phyloP scores from a whole-genome alignment of 345 rosid species.

The Gynandropsis gynandra region DNA sequence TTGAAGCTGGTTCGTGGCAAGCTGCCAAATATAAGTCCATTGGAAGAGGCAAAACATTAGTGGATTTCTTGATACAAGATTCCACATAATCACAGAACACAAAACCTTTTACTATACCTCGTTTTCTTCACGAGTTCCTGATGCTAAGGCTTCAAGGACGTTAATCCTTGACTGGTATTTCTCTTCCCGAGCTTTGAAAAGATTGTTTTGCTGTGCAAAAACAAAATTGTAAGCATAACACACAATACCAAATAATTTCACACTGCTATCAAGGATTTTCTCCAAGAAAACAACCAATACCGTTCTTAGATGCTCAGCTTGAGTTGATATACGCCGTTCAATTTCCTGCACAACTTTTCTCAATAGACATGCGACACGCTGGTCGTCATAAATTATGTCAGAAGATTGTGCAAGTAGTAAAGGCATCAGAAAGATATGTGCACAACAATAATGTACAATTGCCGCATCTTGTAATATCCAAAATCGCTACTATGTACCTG shows the following conservation, averaged over 20 bases:
- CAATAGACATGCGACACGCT: slow-evolving; percentile 79
- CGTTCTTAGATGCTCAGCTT: slow-evolving; percentile 87
- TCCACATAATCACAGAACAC: neutral
- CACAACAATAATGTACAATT: neutral
- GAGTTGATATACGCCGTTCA: slow-evolving; percentile 93
- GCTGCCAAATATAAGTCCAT: slow-evolving; percentile 32
- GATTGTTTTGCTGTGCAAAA: slow-evolving; percentile 74
- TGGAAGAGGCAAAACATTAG: slow-evolving; percentile 16
- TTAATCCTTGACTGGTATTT: slow-evolving; percentile 73
- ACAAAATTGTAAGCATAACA: slow-evolving; percentile 14
- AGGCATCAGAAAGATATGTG: neutral
- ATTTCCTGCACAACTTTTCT: slow-evolving; percentile 94
- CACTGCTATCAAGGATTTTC: neutral
- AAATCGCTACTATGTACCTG: slow-evolving; percentile 57
- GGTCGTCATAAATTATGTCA: slow-evolving; percentile 27
- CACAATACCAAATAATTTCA: slow-evolving; percentile 7
- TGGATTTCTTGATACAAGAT: slow-evolving; percentile 15
- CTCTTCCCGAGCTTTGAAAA: slow-evolving; percentile 83
- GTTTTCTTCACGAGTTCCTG: slow-evolving; percentile 53
- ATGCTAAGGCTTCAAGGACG: slow-evolving; percentile 88
- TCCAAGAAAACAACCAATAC: slow-evolving; percentile 30
- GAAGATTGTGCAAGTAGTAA: slow-evolving; percentile 7
- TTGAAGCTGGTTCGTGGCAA: slow-evolving; percentile 42
- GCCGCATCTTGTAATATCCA: no score
- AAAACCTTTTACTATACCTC: slow-evolving; percentile 43